Base-by-base conservation (phyloP, 2,329 filamentous ascomycete genomes). In the Clathrospora elynae region DNA sequence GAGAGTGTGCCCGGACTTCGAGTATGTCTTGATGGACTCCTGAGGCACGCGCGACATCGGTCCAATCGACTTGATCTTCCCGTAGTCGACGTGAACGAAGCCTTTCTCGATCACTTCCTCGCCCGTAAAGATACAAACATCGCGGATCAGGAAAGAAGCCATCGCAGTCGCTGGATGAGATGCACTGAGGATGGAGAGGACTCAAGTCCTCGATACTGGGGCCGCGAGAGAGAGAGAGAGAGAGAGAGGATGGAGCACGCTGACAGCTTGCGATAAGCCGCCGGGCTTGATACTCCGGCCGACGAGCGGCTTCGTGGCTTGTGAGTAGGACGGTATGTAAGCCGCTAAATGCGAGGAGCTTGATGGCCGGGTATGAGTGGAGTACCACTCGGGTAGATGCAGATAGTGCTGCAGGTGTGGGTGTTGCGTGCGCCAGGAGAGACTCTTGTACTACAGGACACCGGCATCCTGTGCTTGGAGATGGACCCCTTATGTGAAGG, bases 91-190 rank as follows among this genome's bases (percentile, higher is more conserved):
- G 9, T 73, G 55, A 4, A 77, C 64, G 19, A 62, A 72, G 11
- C 75, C 75, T 6, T 59, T 47, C 13, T 70, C 61, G 20, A 77
- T 72, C 1, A 59, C 68, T 2, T 66, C 51, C 39, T 74, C 67
- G 24, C 76, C 76, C 11, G 74, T 75, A 55, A 78, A 78, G 35
- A 78, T 70, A 23, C 72, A 72, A 26, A 77, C 71, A 39, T 73
- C 67, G 29, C 57, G 67, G 35, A 75, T 57, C 50, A 74, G 52
- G 42, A 75, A 74, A 6, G 69, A 64, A 31, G 61, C 22, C 66
- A 67, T 67, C 8, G 9, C 42, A 14, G 4, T 14, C n/a, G 32
- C 9, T 20, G 6, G 8, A 13, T n/a, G n/a, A n/a, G n/a, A n/a
- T n/a, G n/a, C n/a, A n/a, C n/a, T n/a, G n/a, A n/a, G n/a, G n/a